These are phyloP conservation scores for Pseudozyma hubeiensis DNA, from an alignment of 1,284 basidiomycete species.

Conservation along the genomic window DNA sequence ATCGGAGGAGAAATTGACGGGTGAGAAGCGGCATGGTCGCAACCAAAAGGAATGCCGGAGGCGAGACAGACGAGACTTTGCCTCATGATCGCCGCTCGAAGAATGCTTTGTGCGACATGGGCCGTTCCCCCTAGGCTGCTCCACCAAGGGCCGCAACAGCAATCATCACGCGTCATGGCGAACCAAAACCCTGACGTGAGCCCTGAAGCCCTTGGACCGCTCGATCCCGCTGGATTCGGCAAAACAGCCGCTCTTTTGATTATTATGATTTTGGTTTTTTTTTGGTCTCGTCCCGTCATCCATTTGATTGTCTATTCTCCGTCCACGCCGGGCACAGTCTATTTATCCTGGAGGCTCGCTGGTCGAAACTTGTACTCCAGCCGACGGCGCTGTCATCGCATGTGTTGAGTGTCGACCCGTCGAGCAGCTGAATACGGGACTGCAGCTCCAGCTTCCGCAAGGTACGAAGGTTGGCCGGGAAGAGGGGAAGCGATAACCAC, in stretches of 20 bases:
- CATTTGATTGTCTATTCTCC: too few species aligned
- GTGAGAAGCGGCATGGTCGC: too few species aligned
- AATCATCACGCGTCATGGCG: constrained; percentile 10
- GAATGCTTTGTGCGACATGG: neutral
- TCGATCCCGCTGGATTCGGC: constrained; percentile 9
- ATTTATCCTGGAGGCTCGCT: too few species aligned
- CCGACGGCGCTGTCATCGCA: too few species aligned
- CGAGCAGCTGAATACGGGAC: too few species aligned
- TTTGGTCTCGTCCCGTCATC: too few species aligned
- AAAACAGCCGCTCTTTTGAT: neutral
- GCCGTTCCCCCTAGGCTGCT: neutral
- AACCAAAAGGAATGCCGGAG: constrained; percentile 4
- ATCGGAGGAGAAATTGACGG: neutral
- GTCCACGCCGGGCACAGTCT: too few species aligned
- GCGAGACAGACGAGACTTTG: constrained; percentile 6
- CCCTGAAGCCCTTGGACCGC: constrained; percentile 20
- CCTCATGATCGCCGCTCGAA: neutral
- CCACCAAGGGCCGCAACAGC: neutral
- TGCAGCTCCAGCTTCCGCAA: too few species aligned
- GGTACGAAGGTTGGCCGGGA: too few species aligned
- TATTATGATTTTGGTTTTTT: neutral
- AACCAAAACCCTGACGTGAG: constrained; percentile 39
- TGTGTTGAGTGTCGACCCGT: too few species aligned
- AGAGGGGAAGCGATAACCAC: too few species aligned
- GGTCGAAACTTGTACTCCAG: too few species aligned